phyloP scores from a whole-genome alignment of 805 yeast genomes.

The Henningerozyma blattae region DNA sequence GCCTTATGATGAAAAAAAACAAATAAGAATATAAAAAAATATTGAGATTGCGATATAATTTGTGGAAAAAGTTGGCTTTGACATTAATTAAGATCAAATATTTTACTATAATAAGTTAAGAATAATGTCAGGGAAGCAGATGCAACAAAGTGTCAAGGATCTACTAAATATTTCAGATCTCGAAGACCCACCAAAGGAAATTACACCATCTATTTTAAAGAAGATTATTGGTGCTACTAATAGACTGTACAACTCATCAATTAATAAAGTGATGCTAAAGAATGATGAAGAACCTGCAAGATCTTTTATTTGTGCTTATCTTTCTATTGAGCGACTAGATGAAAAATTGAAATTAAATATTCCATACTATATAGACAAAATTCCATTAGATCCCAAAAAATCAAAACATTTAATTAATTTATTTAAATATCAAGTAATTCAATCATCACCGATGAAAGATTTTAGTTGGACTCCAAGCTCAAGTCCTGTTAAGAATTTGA shows the following conservation, averaged over 20 bases:
- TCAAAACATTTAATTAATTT: slow-evolving; percentile 32
- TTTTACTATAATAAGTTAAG: background rate
- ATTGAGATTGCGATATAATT: no score
- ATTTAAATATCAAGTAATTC: slow-evolving; percentile 31
- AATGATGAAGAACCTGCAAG: slow-evolving; percentile 52
- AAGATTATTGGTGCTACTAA: slow-evolving; percentile 18
- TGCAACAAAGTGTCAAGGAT: slow-evolving; percentile 18
- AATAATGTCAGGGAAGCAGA: slow-evolving; percentile 19
- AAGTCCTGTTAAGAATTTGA: slow-evolving; percentile 16
- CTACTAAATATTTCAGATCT: no score
- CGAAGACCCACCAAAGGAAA: no score
- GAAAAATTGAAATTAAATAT: slow-evolving; percentile 30
- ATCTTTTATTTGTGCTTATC: slow-evolving; percentile 52
- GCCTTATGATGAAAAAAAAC: no score
- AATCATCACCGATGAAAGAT: slow-evolving; percentile 22
- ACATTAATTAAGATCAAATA: background rate
- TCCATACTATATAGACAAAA: slow-evolving; percentile 35
- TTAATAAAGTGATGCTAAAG: slow-evolving; percentile 40
- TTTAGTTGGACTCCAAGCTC: slow-evolving; percentile 21
- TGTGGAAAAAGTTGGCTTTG: no score
- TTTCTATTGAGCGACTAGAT: slow-evolving; percentile 42
- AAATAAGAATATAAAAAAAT: no score
- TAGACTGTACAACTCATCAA: slow-evolving; percentile 35
- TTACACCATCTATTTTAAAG: no score
- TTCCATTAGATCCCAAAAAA: slow-evolving; percentile 44